Conservation (phyloP, 345 rosid species). For the Adansonia digitata region DNA sequence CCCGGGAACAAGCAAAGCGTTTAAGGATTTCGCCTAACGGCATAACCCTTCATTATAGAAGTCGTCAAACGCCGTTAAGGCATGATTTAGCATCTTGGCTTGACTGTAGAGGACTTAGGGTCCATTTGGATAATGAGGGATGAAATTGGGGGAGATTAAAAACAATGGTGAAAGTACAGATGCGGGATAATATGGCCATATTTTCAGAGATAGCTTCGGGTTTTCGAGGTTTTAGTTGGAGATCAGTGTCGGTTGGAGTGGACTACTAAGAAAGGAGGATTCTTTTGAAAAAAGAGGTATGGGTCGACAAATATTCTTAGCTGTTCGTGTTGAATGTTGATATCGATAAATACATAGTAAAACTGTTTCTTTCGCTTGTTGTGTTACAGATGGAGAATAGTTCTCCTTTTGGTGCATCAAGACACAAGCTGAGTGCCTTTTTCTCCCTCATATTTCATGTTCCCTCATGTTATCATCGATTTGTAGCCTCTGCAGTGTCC, state of each 20-base stretch:
- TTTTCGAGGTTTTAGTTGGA: background rate
- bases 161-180: no score
- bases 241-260: background rate
- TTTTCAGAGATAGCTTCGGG: slow-evolving; percentile 6
- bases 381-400: slow-evolving; percentile 74
- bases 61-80: slow-evolving; percentile 48
- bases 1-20: slow-evolving; percentile 63
- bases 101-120: slow-evolving; percentile 70
- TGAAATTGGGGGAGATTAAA: no score
- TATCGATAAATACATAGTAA: no score
- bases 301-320: no score
- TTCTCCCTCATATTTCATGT: slow-evolving; percentile 93
- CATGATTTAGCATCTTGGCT: slow-evolving; percentile 69
- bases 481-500: slow-evolving; percentile 89
- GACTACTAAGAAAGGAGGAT: background rate
- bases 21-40: slow-evolving; percentile 51
- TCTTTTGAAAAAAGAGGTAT: no score
- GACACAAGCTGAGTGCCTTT: slow-evolving; percentile 92
- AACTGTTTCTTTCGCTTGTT: no score
- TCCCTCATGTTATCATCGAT: slow-evolving; percentile 95
- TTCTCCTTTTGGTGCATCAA: slow-evolving; percentile 88
- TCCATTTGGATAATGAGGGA: no score
- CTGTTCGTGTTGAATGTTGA: no score
- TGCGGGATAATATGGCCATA: slow-evolving; percentile 45
- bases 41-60: slow-evolving; percentile 36